These are phyloP conservation scores for Bonia amplexicaulis DNA, from an alignment of 176 grass and related monocot species.

Conservation along the genomic window DNA sequence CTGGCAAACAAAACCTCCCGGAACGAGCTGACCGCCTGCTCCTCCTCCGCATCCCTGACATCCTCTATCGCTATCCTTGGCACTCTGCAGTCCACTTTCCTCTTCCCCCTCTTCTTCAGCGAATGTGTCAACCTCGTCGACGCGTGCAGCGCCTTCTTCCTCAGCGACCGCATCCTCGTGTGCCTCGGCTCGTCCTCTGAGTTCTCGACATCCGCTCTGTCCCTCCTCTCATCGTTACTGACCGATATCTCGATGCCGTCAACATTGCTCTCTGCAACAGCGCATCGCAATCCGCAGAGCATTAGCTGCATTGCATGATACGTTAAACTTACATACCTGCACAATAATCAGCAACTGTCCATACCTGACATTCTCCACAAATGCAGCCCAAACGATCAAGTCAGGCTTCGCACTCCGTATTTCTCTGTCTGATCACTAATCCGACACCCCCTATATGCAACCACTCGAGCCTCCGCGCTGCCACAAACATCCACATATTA, in stretches of 20 bases:
- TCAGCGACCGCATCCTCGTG: constrained; percentile 62
- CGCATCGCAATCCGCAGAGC: background rate
- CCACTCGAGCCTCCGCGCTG: constrained; percentile 8
- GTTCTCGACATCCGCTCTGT: constrained; percentile 57
- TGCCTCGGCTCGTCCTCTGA: constrained; percentile 67
- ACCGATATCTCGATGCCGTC: constrained; percentile 36
- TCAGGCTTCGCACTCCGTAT: constrained; percentile 1
- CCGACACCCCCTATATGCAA: background rate
- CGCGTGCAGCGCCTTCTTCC: constrained; percentile 81
- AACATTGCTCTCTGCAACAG: constrained; percentile 33
- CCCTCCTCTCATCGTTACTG: constrained; percentile 64
- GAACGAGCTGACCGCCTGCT: constrained; percentile 66
- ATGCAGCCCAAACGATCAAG: constrained; percentile 31
- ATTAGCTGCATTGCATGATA: constrained; percentile 33
- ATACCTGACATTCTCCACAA: constrained; percentile 64
- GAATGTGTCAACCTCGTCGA: constrained; percentile 81
- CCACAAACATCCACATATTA: background rate
- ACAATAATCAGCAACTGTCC: background rate
- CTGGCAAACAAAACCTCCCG: constrained; percentile 67
- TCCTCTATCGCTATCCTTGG: constrained; percentile 78
- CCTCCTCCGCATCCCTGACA: constrained; percentile 83
- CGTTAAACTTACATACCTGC: background rate
- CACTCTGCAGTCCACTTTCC: constrained; percentile 70
- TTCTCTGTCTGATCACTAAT: background rate
- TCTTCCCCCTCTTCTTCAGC: constrained; percentile 93